phyloP scores from a whole-genome alignment of 2,329 filamentous ascomycete genomes.

The Penicillium brevicompactum region DNA sequence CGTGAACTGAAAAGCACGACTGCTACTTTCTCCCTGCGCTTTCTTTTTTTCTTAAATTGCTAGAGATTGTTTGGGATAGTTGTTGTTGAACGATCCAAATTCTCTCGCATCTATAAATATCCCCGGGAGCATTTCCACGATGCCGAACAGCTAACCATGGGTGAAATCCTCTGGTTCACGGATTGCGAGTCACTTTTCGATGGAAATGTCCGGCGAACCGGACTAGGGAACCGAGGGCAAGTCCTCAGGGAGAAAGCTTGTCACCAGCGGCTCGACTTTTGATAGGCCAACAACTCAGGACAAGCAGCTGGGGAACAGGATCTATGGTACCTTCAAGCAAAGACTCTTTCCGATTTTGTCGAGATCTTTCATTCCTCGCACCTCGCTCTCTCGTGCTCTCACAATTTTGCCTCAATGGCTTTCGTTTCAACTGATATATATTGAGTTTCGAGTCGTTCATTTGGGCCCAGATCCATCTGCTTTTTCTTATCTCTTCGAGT shows the following conservation, averaged over 20 bases:
- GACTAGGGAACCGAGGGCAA: conserved; percentile 20
- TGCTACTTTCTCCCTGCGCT: no score
- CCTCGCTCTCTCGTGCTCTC: not conserved
- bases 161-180: conserved; percentile 2
- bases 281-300: conserved; percentile 14
- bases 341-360: conserved; percentile 1
- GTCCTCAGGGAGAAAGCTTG: conserved; percentile 7
- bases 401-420: not conserved
- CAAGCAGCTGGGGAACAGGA: not conserved
- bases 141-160: conserved; percentile 9
- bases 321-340: conserved; percentile 8
- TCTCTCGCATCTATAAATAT: no score
- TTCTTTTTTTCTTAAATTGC: no score
- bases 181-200: conserved; percentile 9
- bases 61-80: no score
- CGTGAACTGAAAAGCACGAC: no score
- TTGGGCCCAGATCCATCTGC: no score
- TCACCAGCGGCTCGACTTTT: not conserved
- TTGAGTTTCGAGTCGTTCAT: no score
- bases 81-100: no score
- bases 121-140: no score
- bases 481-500: no score
- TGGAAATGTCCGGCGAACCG: conserved; percentile 26
- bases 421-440: no score
- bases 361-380: conserved; percentile 1